phyloP scores from a whole-genome alignment of 768 basidiomycete species.

The Mrakia gelida region DNA sequence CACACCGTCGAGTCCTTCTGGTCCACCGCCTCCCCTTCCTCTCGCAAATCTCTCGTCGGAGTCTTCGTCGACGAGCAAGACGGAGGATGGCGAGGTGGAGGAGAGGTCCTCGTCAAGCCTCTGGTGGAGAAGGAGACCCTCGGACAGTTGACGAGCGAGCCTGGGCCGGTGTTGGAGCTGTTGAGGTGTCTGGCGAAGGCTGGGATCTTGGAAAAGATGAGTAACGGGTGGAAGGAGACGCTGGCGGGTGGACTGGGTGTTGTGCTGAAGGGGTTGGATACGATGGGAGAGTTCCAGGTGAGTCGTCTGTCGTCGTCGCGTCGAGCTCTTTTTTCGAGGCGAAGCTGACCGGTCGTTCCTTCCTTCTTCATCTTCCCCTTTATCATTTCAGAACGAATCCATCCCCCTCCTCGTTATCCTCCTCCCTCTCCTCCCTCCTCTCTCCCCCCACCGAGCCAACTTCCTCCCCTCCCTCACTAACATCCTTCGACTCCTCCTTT shows the following conservation, averaged over 20 bases:
- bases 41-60: conserved; percentile 28
- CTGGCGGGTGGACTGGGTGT: conserved; percentile 13
- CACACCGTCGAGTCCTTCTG: conserved; percentile 22
- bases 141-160: conserved; percentile 16
- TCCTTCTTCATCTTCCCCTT: conserved; percentile 24
- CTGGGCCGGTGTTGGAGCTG: background rate
- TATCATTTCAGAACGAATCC: conserved; percentile 11
- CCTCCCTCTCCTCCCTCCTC: conserved; percentile 20
- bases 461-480: conserved; percentile 30
- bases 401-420: conserved; percentile 32
- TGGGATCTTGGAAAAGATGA: conserved; percentile 28
- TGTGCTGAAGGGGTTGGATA: conserved; percentile 24
- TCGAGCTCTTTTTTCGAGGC: background rate
- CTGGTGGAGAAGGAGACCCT: conserved; percentile 17
- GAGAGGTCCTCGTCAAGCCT: conserved; percentile 26
- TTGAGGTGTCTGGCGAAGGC: conserved; percentile 7
- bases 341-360: background rate
- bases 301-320: conserved; percentile 13
- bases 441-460: conserved; percentile 24
- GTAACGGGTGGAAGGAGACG: conserved; percentile 18
- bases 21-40: background rate
- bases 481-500: conserved; percentile 27
- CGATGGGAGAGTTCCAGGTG: conserved; percentile 23
- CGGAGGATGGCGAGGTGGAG: conserved; percentile 27
- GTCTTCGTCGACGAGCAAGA: conserved; percentile 22